phyloP scores from a whole-genome alignment of 805 yeast species.

The Saccharomycopsis sp. region DNA sequence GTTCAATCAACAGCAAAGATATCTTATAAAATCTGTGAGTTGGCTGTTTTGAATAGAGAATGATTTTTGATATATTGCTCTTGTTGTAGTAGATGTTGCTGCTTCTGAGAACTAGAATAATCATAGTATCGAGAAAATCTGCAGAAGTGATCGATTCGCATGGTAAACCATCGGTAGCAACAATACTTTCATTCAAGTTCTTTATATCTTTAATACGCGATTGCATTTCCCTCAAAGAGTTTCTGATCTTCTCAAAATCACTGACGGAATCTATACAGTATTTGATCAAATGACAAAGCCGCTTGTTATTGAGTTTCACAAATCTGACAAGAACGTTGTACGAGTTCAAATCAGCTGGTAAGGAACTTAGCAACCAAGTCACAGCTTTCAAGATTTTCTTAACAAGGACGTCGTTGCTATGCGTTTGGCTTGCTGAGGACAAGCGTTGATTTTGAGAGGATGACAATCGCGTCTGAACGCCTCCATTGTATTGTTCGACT shows the following conservation, averaged over 20 bases:
- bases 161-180: neutral
- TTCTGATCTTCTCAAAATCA: constrained; percentile 52
- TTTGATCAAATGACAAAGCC: constrained; percentile 50
- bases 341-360: constrained; percentile 48
- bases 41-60: constrained; percentile 38
- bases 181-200: neutral
- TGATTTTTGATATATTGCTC: constrained; percentile 50
- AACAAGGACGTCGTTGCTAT: constrained; percentile 12
- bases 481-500: constrained; percentile 39
- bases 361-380: constrained; percentile 51
- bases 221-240: constrained; percentile 57
- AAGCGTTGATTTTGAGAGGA: too few species aligned
- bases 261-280: constrained; percentile 49
- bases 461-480: constrained; percentile 6
- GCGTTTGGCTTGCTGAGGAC: constrained; percentile 24
- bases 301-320: constrained; percentile 47
- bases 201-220: constrained; percentile 29
- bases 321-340: constrained; percentile 46
- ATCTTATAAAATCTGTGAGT: constrained; percentile 27
- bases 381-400: constrained; percentile 47
- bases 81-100: constrained; percentile 58
- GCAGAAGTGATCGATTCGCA: constrained; percentile 29
- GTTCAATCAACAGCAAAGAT: constrained; percentile 50
- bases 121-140: constrained; percentile 47
- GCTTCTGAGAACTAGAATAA: constrained; percentile 53